phyloP scores from a whole-genome alignment of 495 filamentous ascomycete genomes.

The Chlorociboria aeruginascens region DNA sequence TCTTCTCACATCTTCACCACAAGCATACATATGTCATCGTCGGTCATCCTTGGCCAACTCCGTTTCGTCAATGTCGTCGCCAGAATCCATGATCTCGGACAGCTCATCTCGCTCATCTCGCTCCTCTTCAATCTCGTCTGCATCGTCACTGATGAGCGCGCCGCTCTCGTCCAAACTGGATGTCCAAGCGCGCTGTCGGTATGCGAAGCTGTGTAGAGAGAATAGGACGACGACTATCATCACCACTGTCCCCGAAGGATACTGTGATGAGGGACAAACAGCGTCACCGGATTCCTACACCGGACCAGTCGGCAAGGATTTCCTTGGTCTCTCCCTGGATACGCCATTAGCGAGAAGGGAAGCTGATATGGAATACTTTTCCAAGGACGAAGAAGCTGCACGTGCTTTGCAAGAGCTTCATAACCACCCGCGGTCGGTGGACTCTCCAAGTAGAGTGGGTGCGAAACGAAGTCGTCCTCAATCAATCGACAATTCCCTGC shows the following conservation, averaged over 20 bases:
- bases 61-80: slow-evolving; percentile 67
- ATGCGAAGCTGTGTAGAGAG: slow-evolving; percentile 50
- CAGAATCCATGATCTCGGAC: slow-evolving; percentile 86
- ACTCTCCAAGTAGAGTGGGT: slow-evolving; percentile 24
- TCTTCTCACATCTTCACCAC: slow-evolving; percentile 31
- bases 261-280: slow-evolving; percentile 42
- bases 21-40: slow-evolving; percentile 47
- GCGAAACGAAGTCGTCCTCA: slow-evolving; percentile 58
- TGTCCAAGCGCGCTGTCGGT: slow-evolving; percentile 73
- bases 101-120: slow-evolving; percentile 55
- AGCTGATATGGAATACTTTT: slow-evolving; percentile 32
- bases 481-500: slow-evolving; percentile 54
- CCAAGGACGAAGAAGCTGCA: slow-evolving; percentile 41
- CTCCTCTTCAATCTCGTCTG: slow-evolving; percentile 64
- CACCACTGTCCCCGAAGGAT: slow-evolving; percentile 39
- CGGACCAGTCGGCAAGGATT: slow-evolving; percentile 38
- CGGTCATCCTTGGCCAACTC: slow-evolving; percentile 69
- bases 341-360: slow-evolving; percentile 31
- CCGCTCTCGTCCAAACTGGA: slow-evolving; percentile 55
- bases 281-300: slow-evolving; percentile 51
- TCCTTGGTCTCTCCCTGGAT: slow-evolving; percentile 40
- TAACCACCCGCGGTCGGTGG: slow-evolving; percentile 22
- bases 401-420: slow-evolving; percentile 55
- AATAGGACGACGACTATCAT: slow-evolving; percentile 34
- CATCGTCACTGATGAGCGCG: slow-evolving; percentile 53